Evolutionary conservation across 202 grass and related monocot genomes (phyloP).

Genomic region (Zoysia matrella): DNA sequence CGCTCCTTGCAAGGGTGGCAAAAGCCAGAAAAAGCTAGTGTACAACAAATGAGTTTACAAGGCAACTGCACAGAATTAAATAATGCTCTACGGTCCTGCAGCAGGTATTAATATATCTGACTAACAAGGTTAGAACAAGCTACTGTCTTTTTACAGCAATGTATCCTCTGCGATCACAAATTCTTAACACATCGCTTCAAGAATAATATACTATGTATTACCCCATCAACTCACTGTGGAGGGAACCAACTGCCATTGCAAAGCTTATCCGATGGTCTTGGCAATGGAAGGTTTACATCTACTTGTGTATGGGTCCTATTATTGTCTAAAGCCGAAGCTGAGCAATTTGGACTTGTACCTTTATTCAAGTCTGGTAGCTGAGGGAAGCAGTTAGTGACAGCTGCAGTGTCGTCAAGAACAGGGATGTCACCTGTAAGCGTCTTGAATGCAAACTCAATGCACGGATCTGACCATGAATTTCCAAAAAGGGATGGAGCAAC

Average conservation of each 20-base stretch:
- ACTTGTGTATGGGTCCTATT: constrained; percentile 42
- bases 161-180: not conserved
- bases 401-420: constrained; percentile 51
- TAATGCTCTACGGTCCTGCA: too few species aligned
- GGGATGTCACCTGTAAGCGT: constrained; percentile 82
- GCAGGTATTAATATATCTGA: constrained; percentile 43
- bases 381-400: constrained; percentile 44
- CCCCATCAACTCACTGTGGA: constrained; percentile 45
- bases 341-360: constrained; percentile 23
- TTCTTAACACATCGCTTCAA: constrained; percentile 1
- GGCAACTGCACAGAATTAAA: constrained; percentile 38
- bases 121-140: constrained; percentile 34
- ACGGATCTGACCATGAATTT: constrained; percentile 70
- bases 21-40: not conserved
- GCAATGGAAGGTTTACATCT: constrained; percentile 24
- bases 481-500: constrained; percentile 49
- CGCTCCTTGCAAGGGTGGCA: not conserved
- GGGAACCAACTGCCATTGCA: constrained; percentile 53
- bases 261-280: constrained; percentile 34
- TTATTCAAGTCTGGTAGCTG: constrained; percentile 53
- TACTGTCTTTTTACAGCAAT: constrained; percentile 50
- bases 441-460: constrained; percentile 85
- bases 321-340: constrained; percentile 30
- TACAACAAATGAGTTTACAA: constrained; percentile 34
- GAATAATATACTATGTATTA: constrained; percentile 6